Conservation (phyloP, 2,329 filamentous ascomycete genomes). For the Fusarium redolens region DNA sequence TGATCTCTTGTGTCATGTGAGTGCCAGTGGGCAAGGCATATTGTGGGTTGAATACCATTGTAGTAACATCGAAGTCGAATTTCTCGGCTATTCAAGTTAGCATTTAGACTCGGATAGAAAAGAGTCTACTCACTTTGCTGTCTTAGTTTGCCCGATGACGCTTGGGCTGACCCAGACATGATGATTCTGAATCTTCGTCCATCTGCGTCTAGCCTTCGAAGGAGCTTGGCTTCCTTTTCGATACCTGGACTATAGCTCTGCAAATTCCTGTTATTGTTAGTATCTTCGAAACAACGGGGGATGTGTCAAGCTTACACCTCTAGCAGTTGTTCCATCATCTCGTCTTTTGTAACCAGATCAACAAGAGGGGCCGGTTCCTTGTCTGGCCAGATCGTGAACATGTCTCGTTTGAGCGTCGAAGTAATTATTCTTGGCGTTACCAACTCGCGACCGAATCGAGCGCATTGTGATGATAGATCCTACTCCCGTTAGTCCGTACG, state of each 20-base stretch:
- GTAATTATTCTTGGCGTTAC: conserved; percentile 38
- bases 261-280: conserved; percentile 31
- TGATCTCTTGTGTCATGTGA: conserved; percentile 42
- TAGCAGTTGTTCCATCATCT: conserved; percentile 50
- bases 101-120: not conserved
- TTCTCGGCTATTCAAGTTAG: conserved; percentile 40
- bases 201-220: conserved; percentile 44
- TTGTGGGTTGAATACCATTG: conserved; percentile 45
- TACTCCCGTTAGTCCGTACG: conserved; percentile 16
- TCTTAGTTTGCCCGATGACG: conserved; percentile 30
- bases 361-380: conserved; percentile 43
- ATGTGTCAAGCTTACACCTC: conserved; percentile 34
- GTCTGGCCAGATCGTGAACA: conserved; percentile 49
- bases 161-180: conserved; percentile 41
- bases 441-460: conserved; percentile 45
- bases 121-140: conserved; percentile 34
- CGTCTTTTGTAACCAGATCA: conserved; percentile 47
- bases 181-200: conserved; percentile 44
- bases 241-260: conserved; percentile 32
- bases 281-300: too few species aligned
- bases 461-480: conserved; percentile 45
- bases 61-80: conserved; percentile 49
- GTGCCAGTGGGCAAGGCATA: conserved; percentile 42
- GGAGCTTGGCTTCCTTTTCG: conserved; percentile 43
- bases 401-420: conserved; percentile 34